phyloP scores from a whole-genome alignment of 208 protist genomes.

The Trypanosoma vivax region DNA sequence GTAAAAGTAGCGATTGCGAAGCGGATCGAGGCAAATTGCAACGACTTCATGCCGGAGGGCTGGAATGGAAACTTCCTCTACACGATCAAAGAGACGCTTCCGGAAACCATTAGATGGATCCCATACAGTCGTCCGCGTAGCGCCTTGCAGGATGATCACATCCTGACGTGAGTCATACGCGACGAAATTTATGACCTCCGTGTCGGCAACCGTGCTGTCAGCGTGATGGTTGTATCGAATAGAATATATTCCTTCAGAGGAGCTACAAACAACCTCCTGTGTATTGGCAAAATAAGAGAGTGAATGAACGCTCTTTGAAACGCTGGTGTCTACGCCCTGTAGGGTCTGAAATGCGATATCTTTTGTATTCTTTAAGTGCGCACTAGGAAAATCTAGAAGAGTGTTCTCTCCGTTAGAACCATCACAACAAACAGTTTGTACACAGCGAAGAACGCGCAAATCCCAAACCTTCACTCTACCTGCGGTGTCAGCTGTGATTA shows the following conservation, averaged over 20 bases:
- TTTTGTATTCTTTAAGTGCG: background rate
- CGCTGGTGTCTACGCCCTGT: background rate
- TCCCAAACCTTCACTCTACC: conserved; percentile 85
- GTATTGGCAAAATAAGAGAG: conserved; percentile 35
- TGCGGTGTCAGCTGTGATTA: conserved; percentile 59
- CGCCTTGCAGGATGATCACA: conserved; percentile 50
- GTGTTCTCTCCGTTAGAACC: conserved; percentile 17
- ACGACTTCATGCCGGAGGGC: conserved; percentile 30
- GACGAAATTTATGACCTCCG: conserved; percentile 28
- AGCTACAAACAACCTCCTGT: conserved; percentile 59
- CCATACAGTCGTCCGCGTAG: conserved; percentile 58
- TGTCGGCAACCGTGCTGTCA: conserved; percentile 33
- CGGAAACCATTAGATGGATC: conserved; percentile 40
- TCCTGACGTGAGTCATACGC: conserved; percentile 36
- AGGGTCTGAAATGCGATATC: background rate
- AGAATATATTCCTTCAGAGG: conserved; percentile 44
- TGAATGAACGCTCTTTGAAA: conserved; percentile 21
- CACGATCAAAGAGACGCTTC: conserved; percentile 33
- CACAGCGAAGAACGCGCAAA: conserved; percentile 51
- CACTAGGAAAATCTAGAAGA: conserved; percentile 20
- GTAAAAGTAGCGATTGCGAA: conserved; percentile 52
- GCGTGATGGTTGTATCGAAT: conserved; percentile 36
- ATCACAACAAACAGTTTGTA: conserved; percentile 57
- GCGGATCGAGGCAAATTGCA: conserved; percentile 49
- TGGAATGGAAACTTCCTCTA: conserved; percentile 9